Evolutionary conservation across 2,329 filamentous ascomycete species (phyloP).

Genomic region (Fusarium buharicum): DNA sequence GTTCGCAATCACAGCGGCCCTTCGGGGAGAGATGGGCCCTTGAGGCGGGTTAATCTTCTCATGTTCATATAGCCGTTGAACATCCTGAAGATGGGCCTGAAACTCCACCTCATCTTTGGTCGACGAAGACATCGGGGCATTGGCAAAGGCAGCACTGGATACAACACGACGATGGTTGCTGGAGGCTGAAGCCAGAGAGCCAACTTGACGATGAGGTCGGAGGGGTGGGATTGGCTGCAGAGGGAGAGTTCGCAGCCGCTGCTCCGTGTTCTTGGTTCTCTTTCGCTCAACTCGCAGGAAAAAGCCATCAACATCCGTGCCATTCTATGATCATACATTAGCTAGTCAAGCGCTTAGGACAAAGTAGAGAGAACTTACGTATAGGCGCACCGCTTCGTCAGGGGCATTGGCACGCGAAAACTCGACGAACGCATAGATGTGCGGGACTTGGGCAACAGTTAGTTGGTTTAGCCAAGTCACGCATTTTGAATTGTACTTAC

Average conservation of each 20-base stretch:
- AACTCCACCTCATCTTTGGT: not conserved
- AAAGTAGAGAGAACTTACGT: constrained; percentile 49
- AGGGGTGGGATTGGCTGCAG: not conserved
- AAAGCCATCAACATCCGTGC: constrained; percentile 46
- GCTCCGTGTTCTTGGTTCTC: constrained; percentile 36
- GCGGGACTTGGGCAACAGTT: constrained; percentile 25
- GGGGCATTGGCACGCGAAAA: constrained; percentile 52
- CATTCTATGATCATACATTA: constrained; percentile 45
- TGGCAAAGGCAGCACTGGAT: not conserved
- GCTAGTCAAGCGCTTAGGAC: not conserved
- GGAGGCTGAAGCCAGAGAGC: not conserved
- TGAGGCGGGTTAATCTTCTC: not conserved
- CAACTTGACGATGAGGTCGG: constrained; percentile 14
- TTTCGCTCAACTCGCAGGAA: constrained; percentile 55
- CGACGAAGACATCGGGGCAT: not conserved
- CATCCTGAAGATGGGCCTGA: not conserved
- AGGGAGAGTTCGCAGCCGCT: not conserved
- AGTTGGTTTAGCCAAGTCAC: constrained; percentile 10
- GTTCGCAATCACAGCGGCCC: not conserved
- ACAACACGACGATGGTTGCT: not conserved
- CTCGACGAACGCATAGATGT: constrained; percentile 54
- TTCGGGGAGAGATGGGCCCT: not conserved
- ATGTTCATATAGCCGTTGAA: not conserved
- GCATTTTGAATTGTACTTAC: constrained; percentile 15
- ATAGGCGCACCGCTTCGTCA: constrained; percentile 49